Conservation (phyloP, 495 filamentous ascomycete genomes). For the Neurospora tetraspora region DNA sequence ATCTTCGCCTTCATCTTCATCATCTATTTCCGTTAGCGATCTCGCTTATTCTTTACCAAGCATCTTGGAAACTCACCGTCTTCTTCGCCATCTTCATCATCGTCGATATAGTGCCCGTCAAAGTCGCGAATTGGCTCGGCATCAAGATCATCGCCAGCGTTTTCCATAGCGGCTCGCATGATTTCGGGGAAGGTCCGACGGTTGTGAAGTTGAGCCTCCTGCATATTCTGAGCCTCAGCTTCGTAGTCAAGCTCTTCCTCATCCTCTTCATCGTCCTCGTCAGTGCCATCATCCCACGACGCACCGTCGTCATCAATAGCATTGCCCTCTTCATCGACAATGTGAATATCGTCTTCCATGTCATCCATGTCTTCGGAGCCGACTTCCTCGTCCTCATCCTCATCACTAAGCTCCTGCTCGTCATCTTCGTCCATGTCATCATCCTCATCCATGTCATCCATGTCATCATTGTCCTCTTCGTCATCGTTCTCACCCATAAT, state of each 20-base stretch:
- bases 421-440: conserved; percentile 59
- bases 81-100: conserved; percentile 55
- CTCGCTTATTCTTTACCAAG: conserved; percentile 4
- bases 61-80: conserved; percentile 35
- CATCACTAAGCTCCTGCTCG: conserved; percentile 40
- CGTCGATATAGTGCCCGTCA: conserved; percentile 56
- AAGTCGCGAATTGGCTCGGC: conserved; percentile 32
- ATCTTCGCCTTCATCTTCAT: conserved; percentile 64
- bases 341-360: conserved; percentile 43
- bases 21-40: conserved; percentile 25
- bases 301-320: conserved; percentile 41
- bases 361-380: conserved; percentile 43
- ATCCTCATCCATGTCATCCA: conserved; percentile 57
- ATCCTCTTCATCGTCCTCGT: conserved; percentile 45
- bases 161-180: conserved; percentile 49
- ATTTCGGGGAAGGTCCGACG: conserved; percentile 44
- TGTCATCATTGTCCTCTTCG: conserved; percentile 52
- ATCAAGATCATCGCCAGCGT: conserved; percentile 48
- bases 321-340: conserved; percentile 46
- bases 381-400: conserved; percentile 43
- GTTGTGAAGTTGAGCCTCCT: conserved; percentile 31
- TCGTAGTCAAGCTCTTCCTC: conserved; percentile 43
- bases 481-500: conserved; percentile 70
- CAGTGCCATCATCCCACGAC: conserved; percentile 49
- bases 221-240: conserved; percentile 32